These are phyloP conservation scores for Mortierella claussenii DNA, from an alignment of 192 early-diverging fungal genomes.

Conservation along the genomic window DNA sequence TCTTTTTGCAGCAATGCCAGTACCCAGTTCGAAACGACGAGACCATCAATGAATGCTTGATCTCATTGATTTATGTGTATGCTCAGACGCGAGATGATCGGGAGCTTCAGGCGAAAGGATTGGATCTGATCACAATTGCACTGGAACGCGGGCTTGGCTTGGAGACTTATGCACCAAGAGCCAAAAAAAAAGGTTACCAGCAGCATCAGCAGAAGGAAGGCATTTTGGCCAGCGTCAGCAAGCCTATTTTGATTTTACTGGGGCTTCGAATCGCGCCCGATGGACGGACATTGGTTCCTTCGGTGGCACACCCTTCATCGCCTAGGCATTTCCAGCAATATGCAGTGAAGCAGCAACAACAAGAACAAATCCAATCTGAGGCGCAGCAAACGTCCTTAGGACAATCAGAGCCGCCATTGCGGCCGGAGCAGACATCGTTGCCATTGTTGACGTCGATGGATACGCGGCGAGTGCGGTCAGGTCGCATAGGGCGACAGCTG, in stretches of 20 bases:
- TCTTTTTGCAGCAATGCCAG: slow-evolving; percentile 10
- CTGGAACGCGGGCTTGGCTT: slow-evolving; percentile 19
- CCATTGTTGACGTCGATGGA: too few species aligned
- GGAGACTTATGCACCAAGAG: not conserved
- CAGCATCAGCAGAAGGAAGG: not conserved
- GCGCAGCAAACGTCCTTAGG: not conserved
- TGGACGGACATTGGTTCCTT: not conserved
- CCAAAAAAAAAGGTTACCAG: not conserved
- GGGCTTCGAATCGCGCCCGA: not conserved
- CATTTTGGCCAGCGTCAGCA: not conserved
- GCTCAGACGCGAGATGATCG: slow-evolving; percentile 5
- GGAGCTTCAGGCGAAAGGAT: slow-evolving; percentile 16
- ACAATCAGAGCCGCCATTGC: not conserved
- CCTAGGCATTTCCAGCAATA: not conserved
- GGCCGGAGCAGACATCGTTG: too few species aligned
- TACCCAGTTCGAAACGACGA: slow-evolving; percentile 12
- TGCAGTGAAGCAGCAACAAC: not conserved
- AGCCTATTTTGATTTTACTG: not conserved
- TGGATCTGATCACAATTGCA: slow-evolving; percentile 31
- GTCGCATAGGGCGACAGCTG: too few species aligned
- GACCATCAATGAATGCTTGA: slow-evolving; percentile 27
- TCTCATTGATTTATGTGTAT: slow-evolving; percentile 36
- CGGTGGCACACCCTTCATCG: not conserved
- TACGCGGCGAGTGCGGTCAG: too few species aligned
- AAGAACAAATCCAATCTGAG: not conserved